Conservation (phyloP, 441 rosid species). For the Dalechampia spathulata region DNA sequence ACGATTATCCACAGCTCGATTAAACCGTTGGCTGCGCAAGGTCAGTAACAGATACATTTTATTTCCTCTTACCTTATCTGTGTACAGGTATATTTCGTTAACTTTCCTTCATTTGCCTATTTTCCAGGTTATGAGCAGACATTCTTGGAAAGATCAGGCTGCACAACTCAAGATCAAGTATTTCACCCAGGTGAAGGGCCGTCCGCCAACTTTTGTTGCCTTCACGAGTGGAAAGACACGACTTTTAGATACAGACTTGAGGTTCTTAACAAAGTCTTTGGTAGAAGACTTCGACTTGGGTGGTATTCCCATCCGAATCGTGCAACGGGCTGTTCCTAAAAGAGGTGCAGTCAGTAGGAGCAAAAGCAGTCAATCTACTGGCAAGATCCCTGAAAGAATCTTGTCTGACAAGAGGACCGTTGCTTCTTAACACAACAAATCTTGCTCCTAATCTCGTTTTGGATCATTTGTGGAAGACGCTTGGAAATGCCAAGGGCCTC, state of each 20-base stretch:
- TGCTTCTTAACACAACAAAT: slow-evolving; percentile 14
- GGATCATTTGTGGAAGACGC: neutral
- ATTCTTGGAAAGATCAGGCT: slow-evolving; percentile 90
- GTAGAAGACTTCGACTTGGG: slow-evolving; percentile 91
- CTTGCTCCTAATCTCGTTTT: neutral
- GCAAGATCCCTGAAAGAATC: slow-evolving; percentile 26
- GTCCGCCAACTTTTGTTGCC: slow-evolving; percentile 94
- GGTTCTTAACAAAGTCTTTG: slow-evolving; percentile 77
- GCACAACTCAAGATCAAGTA: slow-evolving; percentile 86
- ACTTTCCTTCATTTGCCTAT: slow-evolving; percentile 1
- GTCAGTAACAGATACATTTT: slow-evolving; percentile 23
- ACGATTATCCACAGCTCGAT: slow-evolving; percentile 81
- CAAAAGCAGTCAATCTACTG: slow-evolving; percentile 21
- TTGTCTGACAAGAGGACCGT: slow-evolving; percentile 54
- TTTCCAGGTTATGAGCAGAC: slow-evolving; percentile 82
- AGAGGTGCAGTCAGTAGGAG: slow-evolving; percentile 14
- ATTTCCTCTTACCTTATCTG: neutral
- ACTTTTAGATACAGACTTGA: slow-evolving; percentile 60
- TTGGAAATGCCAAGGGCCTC: too few relatives aligned
- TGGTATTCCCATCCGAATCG: slow-evolving; percentile 83
- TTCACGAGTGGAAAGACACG: slow-evolving; percentile 58
- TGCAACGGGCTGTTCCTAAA: slow-evolving; percentile 54
- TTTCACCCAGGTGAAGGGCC: slow-evolving; percentile 94
- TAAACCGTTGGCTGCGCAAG: slow-evolving; percentile 90
- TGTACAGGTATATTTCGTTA: neutral